These are phyloP conservation scores for Anthostomella pinea DNA, from an alignment of 2,329 filamentous ascomycete species.

Conservation along the genomic window DNA sequence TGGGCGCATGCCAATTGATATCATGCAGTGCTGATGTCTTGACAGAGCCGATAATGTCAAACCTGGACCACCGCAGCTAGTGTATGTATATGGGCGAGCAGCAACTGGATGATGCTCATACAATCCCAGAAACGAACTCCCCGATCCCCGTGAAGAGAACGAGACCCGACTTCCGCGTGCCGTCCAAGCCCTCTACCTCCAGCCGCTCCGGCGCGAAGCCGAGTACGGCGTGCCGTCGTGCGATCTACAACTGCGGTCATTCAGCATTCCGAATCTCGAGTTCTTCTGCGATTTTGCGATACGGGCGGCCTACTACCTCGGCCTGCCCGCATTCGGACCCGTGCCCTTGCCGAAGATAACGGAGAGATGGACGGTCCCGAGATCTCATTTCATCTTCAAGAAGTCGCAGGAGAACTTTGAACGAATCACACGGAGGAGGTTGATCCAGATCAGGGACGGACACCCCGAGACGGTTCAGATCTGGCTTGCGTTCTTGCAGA, in stretches of 20 bases:
- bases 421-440: slow-evolving; percentile 75
- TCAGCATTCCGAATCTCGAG: slow-evolving; percentile 83
- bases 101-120: slow-evolving; percentile 13
- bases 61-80: slow-evolving; percentile 13
- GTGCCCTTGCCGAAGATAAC: slow-evolving; percentile 81
- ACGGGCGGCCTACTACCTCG: slow-evolving; percentile 90
- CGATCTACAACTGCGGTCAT: slow-evolving; percentile 91
- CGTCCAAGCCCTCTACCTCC: slow-evolving; percentile 82
- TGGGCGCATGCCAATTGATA: not conserved
- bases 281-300: slow-evolving; percentile 95
- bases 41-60: slow-evolving; percentile 12
- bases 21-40: slow-evolving; percentile 8
- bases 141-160: slow-evolving; percentile 21
- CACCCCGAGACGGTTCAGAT: slow-evolving; percentile 83
- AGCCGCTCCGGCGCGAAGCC: slow-evolving; percentile 73
- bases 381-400: slow-evolving; percentile 89
- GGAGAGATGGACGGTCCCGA: slow-evolving; percentile 92
- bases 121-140: slow-evolving; percentile 24
- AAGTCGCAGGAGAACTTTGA: slow-evolving; percentile 99
- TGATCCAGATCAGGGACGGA: slow-evolving; percentile 92
- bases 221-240: slow-evolving; percentile 78
- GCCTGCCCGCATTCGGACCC: slow-evolving; percentile 81
- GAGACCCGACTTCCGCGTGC: slow-evolving; percentile 65
- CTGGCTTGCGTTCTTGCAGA: slow-evolving; percentile 89
- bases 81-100: slow-evolving; percentile 16